Evolutionary conservation across 2,329 filamentous ascomycete genomes (phyloP), one percentile per base, ranked within the genome.

Genomic region (Aspergillus fumigatiaffinis): DNA sequence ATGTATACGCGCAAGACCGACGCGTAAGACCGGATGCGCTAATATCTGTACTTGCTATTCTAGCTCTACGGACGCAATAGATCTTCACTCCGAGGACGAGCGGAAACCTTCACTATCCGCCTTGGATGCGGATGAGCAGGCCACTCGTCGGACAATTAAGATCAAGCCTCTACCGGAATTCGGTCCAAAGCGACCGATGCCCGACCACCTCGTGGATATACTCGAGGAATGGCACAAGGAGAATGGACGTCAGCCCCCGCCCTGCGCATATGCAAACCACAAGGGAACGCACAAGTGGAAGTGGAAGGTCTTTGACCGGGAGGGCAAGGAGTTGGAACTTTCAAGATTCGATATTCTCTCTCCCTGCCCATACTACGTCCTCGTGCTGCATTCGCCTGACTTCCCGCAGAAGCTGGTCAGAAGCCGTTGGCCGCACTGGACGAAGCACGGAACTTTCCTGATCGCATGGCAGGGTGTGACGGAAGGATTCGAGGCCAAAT

Each of bases 221-320:
- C 50, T 65, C 14, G 52, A 63, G 14, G 55, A 58, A 25, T 62
- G 60, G 53, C 58, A 62, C 38, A 46, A 35, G 21, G 17, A 53
- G 9, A 50, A 63, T 3, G 54, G 60, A 1, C n/a, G 23, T 4
- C 20, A 44, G 12, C 3, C 9, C 4, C 62, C 58, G 9, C 48
- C 41, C 1, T 64, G 58, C 38, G 26, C 29, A 23, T 55, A 17
- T 23, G 2, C 3, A 5, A 47, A 47, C 12, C 4, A 3, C 26
- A 48, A 10, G 8, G 20, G 12, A 17, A 5, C 21, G n/a, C 0
- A 21, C 12, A 5, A 6, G 32, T 63, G 53, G 48, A 61, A 57
- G 14, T 63, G 53, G 48, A 61, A 57, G n/a, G 56, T 61, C 9
- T 67, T 64, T 42, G 57, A 62, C 28, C 52, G 54, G 6, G 29